Evolutionary conservation across 257 asterid genomes (phyloP), one percentile per base, ranked within the genome.

Genomic region (Scutellaria minor): DNA sequence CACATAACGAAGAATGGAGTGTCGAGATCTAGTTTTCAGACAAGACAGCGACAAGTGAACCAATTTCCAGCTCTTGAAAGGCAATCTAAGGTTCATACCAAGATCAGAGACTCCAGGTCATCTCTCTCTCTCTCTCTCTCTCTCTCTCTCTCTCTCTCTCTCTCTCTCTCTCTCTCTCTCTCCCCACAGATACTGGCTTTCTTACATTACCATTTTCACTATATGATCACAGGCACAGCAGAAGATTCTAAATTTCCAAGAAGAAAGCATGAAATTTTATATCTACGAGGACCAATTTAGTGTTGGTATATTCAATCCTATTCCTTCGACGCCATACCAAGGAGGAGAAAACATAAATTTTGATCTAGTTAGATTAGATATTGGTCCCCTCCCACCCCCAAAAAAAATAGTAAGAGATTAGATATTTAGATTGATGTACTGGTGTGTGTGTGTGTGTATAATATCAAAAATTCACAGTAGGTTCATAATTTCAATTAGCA

Each of bases 71-170:
- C 78, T 39, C 10, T 62, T 15, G 77, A 53, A 45, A 72, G 68
- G 73, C 81, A 63, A 50, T 6, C 79, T 9, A 75, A 62, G 77
- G 71, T 71, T 59, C 77, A 72, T 11, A 76, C 83, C 14, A 82
- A 75, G 75, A 75, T 78, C 14, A 72, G 81, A 14, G 86, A 82
- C 68, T 75, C 73, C 56, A 75, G 85, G 85, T 78, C 61, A 22
- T 5, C 40, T 41, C 4, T 20, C 11, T 18, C 6, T 9, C 0
- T 22, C 22, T 7, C 15, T 14, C 51, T 45, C 4, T 27, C 24
- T 9, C 44, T 4, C 1, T 0, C 14, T 2, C 64, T 9, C 0
- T 22, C 22, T 7, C 15, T 14, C 51, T 45, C 4, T 27, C 24
- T 9, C 44, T 4, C 1, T 0, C 14, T 2, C 64, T 11, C 18